Base-by-base conservation (phyloP, 345 rosid genomes). In the Gossypium thurberi region DNA sequence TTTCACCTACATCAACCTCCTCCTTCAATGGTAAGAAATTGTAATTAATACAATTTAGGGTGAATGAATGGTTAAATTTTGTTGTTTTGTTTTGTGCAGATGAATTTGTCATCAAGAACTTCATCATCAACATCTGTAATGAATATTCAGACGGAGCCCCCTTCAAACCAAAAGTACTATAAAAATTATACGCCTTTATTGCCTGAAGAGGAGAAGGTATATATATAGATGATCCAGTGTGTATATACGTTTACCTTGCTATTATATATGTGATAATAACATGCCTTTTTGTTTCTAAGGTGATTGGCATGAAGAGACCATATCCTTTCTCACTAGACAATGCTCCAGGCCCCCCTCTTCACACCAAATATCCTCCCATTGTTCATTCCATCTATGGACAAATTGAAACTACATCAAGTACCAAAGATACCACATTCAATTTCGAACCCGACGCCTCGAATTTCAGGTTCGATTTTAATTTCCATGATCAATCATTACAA, bases 111-210 rank as follows among this genome's bases (percentile, higher is more conserved):
- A 66, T 80, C 89, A 62, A 72, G 72, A 70, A 78, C 83, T 76
- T 76, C 82, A 74, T 77, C 85, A 58, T 68, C 90, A 69, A 65
- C 81, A 55, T 70, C 88, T 26, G 56, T 79, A 46, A 68, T 62
- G 55, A 80, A 75, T 75, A 77, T 74, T 76, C 87, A 76, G 62
- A 82, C 76, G 82, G 91, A 89, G 89, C 93, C 87, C 88, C 93
- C 93, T 89, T 89, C 91, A 89, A 89, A 87, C 93, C 91, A 87
- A 87, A 84, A 71, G 68, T 77, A 74, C 75, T 75, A 78, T 57
- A 64, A 67, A 78, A 84, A 73, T 76, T 74, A 57, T 70, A 56
- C 65, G 69, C 75, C 84, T 20, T 15, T 73, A 48, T 73, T 81
- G 79, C 80, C 83, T 61, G 82, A 75, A 68, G 86, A 83, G 73